Evolutionary conservation across 1,284 basidiomycete genomes (phyloP).

Genomic region (Sporisorium exsertum): DNA sequence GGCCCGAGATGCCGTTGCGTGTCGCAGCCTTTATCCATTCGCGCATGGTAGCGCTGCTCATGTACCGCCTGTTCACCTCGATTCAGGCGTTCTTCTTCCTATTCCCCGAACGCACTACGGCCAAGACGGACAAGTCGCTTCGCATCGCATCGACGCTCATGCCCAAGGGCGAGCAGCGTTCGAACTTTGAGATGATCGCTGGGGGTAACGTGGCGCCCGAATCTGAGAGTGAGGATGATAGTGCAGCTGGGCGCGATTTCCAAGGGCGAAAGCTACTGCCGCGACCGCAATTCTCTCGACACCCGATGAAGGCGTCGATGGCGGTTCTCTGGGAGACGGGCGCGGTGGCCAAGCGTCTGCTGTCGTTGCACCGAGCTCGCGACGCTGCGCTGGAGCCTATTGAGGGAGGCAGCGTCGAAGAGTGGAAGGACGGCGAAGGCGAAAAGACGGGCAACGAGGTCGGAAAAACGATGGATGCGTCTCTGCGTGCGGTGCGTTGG

Average conservation of each 20-base stretch:
- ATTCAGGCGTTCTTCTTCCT: conserved; percentile 51
- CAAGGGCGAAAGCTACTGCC: conserved; percentile 41
- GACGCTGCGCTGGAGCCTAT: conserved; percentile 44
- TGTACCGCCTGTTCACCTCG: conserved; percentile 51
- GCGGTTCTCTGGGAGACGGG: conserved; percentile 50
- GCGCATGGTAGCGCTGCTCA: conserved; percentile 43
- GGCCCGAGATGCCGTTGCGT: conserved; percentile 51
- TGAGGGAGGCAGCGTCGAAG: conserved; percentile 16
- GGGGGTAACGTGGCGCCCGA: conserved; percentile 30
- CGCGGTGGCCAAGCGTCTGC: conserved; percentile 30
- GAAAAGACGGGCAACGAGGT: conserved; percentile 56
- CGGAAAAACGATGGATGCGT: conserved; percentile 48
- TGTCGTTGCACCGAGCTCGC: conserved; percentile 39
- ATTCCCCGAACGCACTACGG: conserved; percentile 40
- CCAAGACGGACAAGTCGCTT: conserved; percentile 47
- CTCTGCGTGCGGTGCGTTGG: conserved; percentile 54
- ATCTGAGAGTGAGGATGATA: conserved; percentile 47
- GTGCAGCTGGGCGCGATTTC: conserved; percentile 34
- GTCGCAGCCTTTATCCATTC: conserved; percentile 51
- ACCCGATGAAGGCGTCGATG: conserved; percentile 53
- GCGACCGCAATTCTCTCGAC: conserved; percentile 44
- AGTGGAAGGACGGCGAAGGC: conserved; percentile 23
- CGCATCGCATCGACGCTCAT: conserved; percentile 50
- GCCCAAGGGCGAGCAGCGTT: conserved; percentile 42
- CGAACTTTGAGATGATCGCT: conserved; percentile 52